Base-by-base conservation (phyloP, 495 filamentous ascomycete species). In the Xylona heveae region DNA sequence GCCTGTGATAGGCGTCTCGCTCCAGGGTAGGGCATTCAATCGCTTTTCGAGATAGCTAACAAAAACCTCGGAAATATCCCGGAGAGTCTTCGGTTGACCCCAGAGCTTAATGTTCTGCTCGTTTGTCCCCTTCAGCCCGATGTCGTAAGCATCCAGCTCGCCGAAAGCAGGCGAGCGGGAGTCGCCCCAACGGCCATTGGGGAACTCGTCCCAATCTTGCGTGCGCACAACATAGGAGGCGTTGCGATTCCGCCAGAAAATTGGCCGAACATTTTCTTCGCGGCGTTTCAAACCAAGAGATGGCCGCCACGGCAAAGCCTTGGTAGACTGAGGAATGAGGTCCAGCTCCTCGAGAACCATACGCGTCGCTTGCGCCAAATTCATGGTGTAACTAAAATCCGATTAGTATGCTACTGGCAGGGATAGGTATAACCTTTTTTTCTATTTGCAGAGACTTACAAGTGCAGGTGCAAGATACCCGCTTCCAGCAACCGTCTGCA, bases 181-280 rank as follows among this genome's bases (percentile, higher is more conserved):
- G 53, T 99, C 90, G 51, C 90, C 91, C 90, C 90, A 99, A 51
- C 90, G 78, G 22, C 90, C 90, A 58, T 99, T 99, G 27, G 90
- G 90, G 44, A 92, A 99, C 47, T 99, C 90, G 42, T 99, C 90
- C 90, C 90, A 99, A 41, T 93, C 84, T 47, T 94, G 82, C 3
- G 90, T 99, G 31, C 90, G 79, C 22, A 74, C 71, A 19, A 99
- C 71, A 44, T 99, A 99, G 2, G 83, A 91, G 34, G 82, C 78
- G 46, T 94, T 85, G 16, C 90, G 74, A 56, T 95, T 92, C 37
- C 84, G 74, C 90, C 90, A 99, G 66, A 95, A 99, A 44, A 99
- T 91, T 4, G 90, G 90, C 27, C 90, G 83, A 27, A 99, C 90
- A 48, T 95, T 91, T 56, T 99, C 90, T 18, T 72, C 73, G 38